Evolutionary conservation across 306 rosid genomes (phyloP).

Genomic region (Pterocarpus macrocarpus): DNA sequence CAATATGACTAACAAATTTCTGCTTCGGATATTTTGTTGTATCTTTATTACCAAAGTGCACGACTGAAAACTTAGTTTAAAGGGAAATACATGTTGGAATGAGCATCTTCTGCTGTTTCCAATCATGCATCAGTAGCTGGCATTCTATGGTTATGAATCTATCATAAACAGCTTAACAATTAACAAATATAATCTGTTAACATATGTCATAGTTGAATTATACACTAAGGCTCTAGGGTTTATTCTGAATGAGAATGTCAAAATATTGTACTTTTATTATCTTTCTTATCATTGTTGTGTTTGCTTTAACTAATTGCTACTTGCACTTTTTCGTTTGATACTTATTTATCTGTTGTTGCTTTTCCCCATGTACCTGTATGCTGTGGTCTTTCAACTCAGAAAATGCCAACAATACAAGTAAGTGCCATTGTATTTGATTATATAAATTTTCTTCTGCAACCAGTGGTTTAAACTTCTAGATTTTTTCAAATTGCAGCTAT

Average conservation of each 20-base stretch:
- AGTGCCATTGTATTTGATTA: conserved; percentile 34
- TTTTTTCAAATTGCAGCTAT: conserved; percentile 64
- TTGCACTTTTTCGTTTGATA: conserved; percentile 9
- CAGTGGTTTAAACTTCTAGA: not conserved
- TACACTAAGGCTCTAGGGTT: not conserved
- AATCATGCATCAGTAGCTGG: not conserved
- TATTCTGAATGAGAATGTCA: not conserved
- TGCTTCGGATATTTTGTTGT: not conserved
- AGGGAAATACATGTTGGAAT: not conserved
- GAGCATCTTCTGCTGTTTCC: not conserved
- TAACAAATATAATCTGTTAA: conserved; percentile 1
- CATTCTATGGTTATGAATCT: not conserved
- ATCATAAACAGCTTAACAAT: not conserved
- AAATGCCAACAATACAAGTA: conserved; percentile 98
- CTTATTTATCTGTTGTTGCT: conserved; percentile 21
- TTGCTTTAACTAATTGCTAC: conserved; percentile 42
- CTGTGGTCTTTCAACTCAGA: conserved; percentile 61
- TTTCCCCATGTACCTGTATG: conserved; percentile 46
- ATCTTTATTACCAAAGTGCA: not conserved
- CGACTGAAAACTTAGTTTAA: not conserved
- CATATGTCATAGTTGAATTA: not conserved
- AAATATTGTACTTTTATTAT: conserved; percentile 21
- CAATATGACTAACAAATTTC: not conserved
- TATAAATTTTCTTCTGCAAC: conserved; percentile 18
- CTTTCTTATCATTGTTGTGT: conserved; percentile 30